Conservation (phyloP, 179 eudicot species). For the Spergularia azorica region DNA sequence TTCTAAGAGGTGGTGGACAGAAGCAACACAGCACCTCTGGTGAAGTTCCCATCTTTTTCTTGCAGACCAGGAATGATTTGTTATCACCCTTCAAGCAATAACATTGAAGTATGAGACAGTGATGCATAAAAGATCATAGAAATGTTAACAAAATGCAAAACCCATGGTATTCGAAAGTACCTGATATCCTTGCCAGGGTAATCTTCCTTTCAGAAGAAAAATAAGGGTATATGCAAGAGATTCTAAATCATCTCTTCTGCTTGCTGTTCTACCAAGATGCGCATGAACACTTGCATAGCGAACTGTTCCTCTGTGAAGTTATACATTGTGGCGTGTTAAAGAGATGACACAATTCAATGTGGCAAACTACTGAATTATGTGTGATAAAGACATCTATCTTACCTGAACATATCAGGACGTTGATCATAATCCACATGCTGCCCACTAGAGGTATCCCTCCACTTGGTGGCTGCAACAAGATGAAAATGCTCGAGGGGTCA, state of each 20-base stretch:
- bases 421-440: conserved; percentile 87
- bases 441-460: conserved; percentile 69
- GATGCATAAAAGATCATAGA: background rate
- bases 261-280: conserved; percentile 92
- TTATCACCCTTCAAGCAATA: conserved; percentile 65
- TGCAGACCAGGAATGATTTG: conserved; percentile 85
- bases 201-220: conserved; percentile 80
- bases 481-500: background rate
- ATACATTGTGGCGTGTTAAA: background rate
- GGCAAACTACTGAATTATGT: background rate
- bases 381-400: background rate
- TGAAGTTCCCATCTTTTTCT: conserved; percentile 90
- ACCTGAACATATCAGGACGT: conserved; percentile 95
- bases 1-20: conserved; percentile 72
- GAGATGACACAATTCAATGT: conserved; percentile 8
- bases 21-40: conserved; percentile 78
- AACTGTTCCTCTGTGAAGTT: conserved; percentile 63
- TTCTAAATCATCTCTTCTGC: conserved; percentile 90
- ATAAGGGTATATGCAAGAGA: conserved; percentile 90
- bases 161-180: conserved; percentile 26
- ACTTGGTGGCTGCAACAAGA: conserved; percentile 71
- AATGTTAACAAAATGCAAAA: no score
- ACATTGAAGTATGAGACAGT: background rate
- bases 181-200: conserved; percentile 98
- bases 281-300: conserved; percentile 97